Percentiles rank a stretch among this genome's conserved stretches.
Conservation (phyloP, 192 early-diverging fungal genomes). For the Backusella luteola region DNA sequence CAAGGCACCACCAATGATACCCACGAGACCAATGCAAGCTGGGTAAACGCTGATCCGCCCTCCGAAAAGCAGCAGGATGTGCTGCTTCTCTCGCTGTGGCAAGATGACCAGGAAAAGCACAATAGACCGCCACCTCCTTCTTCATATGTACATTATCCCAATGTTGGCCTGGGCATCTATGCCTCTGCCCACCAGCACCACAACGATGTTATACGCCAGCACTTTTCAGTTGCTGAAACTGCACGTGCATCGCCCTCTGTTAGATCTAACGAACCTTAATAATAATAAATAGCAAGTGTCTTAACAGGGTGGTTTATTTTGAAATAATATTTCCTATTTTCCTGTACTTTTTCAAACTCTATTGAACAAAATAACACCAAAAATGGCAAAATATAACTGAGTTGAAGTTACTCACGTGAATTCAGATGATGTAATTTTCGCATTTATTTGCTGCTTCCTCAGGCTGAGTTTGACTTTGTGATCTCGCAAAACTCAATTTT, state of each 20-base stretch:
- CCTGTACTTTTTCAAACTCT: background rate
- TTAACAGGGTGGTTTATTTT: background rate
- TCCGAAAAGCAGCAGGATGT: background rate
- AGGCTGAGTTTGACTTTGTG: background rate
- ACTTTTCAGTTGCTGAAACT: slow-evolving; percentile 9
- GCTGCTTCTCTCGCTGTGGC: background rate
- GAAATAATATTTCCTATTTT: background rate
- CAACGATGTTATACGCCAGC: slow-evolving; percentile 35
- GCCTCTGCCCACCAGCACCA: slow-evolving; percentile 38
- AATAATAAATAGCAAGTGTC: background rate
- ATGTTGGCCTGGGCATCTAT: slow-evolving; percentile 35
- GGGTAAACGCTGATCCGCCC: background rate
- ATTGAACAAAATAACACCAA: background rate
- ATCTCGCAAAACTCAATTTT: background rate
- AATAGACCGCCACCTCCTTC: background rate
- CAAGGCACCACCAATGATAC: background rate
- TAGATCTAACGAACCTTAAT: background rate
- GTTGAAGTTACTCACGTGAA: background rate
- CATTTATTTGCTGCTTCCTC: background rate
- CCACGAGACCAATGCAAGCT: background rate
- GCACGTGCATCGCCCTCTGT: background rate
- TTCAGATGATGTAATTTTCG: background rate
- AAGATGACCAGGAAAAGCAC: background rate
- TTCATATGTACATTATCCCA: slow-evolving; percentile 14
- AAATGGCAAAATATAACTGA: background rate